Evolutionary conservation across 2,329 filamentous ascomycete genomes (phyloP), one percentile per base, ranked within the genome.

Genomic region (Penicillium capsulatum): DNA sequence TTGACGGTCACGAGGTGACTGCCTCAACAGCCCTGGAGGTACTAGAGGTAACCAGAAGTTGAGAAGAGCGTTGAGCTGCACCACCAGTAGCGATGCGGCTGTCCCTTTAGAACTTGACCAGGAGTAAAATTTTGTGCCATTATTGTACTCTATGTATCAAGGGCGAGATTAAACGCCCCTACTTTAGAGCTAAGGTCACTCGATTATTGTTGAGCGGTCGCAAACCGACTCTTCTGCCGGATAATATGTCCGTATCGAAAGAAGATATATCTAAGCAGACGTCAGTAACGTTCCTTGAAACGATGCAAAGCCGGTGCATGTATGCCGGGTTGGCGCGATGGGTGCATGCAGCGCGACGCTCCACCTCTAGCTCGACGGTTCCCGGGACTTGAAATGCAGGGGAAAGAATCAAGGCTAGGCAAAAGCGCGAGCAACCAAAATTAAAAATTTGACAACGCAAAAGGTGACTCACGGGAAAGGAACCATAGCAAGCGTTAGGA

Each of bases 381-480:
- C n/a, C n/a, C 10, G 24, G 36, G 36, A 17, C 19, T 31, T 28
- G 26, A 15, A 6, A 52, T 47, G 42, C 38, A 47, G 36, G 40
- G 39, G 34, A 16, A 36, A 34, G 8, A 32, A 15, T 36, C 16
- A 13, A 19, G 9, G 15, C n/a, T 32, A 19, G 44, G 40, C 19
- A 44, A 43, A 29, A 47, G 44, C 38, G 30, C 26, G 34, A 17
- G n/a, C 13, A 32, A 36, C 9, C 20, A 38, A n/a, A 13, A 15
- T 13, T 4, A 34, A 15, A 40, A 34, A 13, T 34, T 36, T 22
- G 8, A 24, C 32, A 35, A 2, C 9, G 31, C 7, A 32, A 42
- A 34, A 31, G 30, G 44, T n/a, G 10, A 66, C 67, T 58, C 58
- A 71, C 67, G 69, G 69, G 36, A 71, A 70, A 15, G 68, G 69